phyloP scores from a whole-genome alignment of 768 basidiomycete species.

The Cubamyces sp. region DNA sequence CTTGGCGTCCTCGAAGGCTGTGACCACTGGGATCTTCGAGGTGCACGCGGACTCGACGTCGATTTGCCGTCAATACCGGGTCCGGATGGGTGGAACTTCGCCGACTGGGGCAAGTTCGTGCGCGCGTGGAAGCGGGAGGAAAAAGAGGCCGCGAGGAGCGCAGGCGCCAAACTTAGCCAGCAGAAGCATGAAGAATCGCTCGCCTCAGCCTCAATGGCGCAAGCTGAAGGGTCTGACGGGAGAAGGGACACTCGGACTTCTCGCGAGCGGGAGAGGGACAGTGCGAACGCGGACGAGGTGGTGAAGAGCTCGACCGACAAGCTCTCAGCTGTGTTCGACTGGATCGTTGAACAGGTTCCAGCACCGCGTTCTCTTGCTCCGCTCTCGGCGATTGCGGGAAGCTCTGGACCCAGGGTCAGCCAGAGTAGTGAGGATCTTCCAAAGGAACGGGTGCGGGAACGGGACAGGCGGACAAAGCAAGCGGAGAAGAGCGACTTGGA shows the following conservation, averaged over 20 bases:
- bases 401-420: neutral
- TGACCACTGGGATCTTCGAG: constrained; percentile 97
- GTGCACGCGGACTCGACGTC: constrained; percentile 77
- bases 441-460: constrained; percentile 15
- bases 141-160: constrained; percentile 44
- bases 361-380: constrained; percentile 8
- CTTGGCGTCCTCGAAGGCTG: constrained; percentile 86
- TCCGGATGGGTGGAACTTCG: constrained; percentile 50
- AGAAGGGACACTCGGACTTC: neutral
- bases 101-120: constrained; percentile 67
- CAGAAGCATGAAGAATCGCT: constrained; percentile 14
- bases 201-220: constrained; percentile 1
- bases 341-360: constrained; percentile 70
- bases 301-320: constrained; percentile 72
- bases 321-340: constrained; percentile 76
- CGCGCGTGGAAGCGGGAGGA: constrained; percentile 64
- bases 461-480: constrained; percentile 19
- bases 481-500: constrained; percentile 49
- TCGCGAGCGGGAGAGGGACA: constrained; percentile 31
- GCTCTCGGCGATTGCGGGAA: constrained; percentile 2
- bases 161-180: constrained; percentile 38
- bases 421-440: constrained; percentile 9
- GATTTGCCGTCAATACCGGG: constrained; percentile 56
- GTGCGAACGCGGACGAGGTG: constrained; percentile 52
- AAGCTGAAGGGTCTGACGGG: neutral